Percentiles rank a stretch among this genome's conserved stretches.
These are phyloP conservation scores for Bacidia rubella DNA, from an alignment of 495 filamentous ascomycete species.

Conservation along the genomic window DNA sequence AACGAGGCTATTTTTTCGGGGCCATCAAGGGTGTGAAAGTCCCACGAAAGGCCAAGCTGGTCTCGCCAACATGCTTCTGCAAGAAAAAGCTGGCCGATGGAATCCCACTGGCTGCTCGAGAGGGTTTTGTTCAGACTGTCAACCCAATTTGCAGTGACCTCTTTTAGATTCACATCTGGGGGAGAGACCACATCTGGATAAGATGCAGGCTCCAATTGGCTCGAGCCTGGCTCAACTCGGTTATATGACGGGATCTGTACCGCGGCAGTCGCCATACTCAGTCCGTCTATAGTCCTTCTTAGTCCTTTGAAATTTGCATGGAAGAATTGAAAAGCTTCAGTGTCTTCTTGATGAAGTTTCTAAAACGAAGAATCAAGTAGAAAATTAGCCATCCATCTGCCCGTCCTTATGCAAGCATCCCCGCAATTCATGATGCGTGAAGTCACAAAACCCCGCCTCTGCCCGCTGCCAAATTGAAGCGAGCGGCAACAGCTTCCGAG, in stretches of 20 bases:
- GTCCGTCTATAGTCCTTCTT: background rate
- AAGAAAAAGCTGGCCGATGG: constrained; percentile 31
- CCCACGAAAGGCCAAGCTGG: constrained; percentile 40
- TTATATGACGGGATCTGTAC: constrained; percentile 32
- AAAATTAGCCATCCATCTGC: background rate
- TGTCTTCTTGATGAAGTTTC: too few species aligned
- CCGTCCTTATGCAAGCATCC: background rate
- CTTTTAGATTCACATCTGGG: constrained; percentile 29
- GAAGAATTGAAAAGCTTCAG: background rate
- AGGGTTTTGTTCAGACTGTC: constrained; percentile 36
- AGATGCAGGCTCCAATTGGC: constrained; percentile 31
- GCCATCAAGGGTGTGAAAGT: constrained; percentile 42
- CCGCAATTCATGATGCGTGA: background rate
- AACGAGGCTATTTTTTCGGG: constrained; percentile 35
- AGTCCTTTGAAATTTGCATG: background rate
- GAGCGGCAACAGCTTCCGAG: background rate
- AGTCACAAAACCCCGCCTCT: too few species aligned
- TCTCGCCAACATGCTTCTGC: constrained; percentile 42
- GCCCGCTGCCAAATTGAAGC: too few species aligned
- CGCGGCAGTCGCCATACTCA: constrained; percentile 15
- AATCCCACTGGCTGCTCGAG: constrained; percentile 21
- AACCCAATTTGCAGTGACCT: constrained; percentile 32
- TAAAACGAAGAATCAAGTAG: background rate
- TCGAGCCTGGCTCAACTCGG: constrained; percentile 45
- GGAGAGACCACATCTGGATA: constrained; percentile 10